Conservation (phyloP, 148 eudicot species). For the Persicaria tinctoria region DNA sequence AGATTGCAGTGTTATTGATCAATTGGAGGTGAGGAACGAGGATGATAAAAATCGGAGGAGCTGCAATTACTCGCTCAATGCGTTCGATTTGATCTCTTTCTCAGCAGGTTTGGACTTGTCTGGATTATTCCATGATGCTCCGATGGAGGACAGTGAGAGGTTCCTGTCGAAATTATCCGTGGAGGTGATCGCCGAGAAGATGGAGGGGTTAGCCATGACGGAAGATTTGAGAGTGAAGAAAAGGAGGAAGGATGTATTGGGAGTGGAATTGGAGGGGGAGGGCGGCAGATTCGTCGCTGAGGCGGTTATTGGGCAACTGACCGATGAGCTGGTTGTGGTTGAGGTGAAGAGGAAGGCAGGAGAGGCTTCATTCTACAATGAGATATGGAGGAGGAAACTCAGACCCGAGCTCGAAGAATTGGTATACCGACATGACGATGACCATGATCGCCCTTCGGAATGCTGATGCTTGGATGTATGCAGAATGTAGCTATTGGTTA, state of each 20-base stretch:
- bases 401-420: neutral
- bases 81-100: constrained; percentile 65
- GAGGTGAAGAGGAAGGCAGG: constrained; percentile 34
- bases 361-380: neutral
- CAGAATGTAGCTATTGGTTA: neutral
- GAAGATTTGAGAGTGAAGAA: constrained; percentile 22
- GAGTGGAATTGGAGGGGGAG: constrained; percentile 34
- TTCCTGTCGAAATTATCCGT: constrained; percentile 29
- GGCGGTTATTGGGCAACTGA: constrained; percentile 37
- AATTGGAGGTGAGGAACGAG: neutral
- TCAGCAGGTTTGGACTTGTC: constrained; percentile 59
- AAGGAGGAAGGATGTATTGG: constrained; percentile 22
- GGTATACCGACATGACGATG: neutral
- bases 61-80: constrained; percentile 28
- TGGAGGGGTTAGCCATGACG: constrained; percentile 27
- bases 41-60: neutral
- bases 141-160: constrained; percentile 29
- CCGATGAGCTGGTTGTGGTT: constrained; percentile 39
- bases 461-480: neutral
- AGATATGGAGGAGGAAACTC: constrained; percentile 10
- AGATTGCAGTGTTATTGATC: neutral
- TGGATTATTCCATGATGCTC: constrained; percentile 33
- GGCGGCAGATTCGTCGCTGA: constrained; percentile 24
- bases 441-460: neutral
- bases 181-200: constrained; percentile 30